Evolutionary conservation across 139 green algal genomes (phyloP).

Genomic region (Chlorella sorokiniana): DNA sequence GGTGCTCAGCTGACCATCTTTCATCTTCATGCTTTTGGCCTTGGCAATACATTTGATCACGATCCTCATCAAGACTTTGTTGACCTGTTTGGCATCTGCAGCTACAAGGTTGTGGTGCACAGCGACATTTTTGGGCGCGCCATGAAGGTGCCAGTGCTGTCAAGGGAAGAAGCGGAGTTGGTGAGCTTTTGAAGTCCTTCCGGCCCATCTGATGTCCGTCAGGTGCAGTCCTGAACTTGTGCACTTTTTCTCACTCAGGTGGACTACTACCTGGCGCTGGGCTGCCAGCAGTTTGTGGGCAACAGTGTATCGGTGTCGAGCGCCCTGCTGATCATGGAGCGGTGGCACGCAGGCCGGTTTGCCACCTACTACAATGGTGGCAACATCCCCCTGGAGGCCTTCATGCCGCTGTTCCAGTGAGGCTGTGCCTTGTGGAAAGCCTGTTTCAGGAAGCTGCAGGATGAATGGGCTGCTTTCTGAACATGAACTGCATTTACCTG

Average conservation of each 20-base stretch:
- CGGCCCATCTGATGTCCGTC: too few relatives aligned
- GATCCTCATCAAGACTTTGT: neutral
- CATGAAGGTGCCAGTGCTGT: neutral
- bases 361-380: constrained; percentile 61
- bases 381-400: constrained; percentile 45
- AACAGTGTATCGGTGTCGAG: constrained; percentile 58
- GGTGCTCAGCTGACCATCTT: neutral
- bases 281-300: constrained; percentile 39
- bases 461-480: neutral
- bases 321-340: constrained; percentile 56
- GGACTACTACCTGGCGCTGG: constrained; percentile 33
- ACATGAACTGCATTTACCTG: neutral
- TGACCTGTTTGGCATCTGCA: neutral
- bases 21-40: neutral
- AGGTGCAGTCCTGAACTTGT: neutral
- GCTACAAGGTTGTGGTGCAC: neutral
- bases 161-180: neutral
- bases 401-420: constrained; percentile 25
- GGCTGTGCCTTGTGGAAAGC: neutral
- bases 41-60: neutral
- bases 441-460: neutral
- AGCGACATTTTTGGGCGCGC: neutral
- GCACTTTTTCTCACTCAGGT: constrained; percentile 17
- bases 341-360: constrained; percentile 39
- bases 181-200: neutral